Percentiles rank a stretch among this genome's conserved stretches.
These are phyloP conservation scores for Pleurotus tuber-regium DNA, from an alignment of 768 basidiomycete genomes.

Conservation along the genomic window DNA sequence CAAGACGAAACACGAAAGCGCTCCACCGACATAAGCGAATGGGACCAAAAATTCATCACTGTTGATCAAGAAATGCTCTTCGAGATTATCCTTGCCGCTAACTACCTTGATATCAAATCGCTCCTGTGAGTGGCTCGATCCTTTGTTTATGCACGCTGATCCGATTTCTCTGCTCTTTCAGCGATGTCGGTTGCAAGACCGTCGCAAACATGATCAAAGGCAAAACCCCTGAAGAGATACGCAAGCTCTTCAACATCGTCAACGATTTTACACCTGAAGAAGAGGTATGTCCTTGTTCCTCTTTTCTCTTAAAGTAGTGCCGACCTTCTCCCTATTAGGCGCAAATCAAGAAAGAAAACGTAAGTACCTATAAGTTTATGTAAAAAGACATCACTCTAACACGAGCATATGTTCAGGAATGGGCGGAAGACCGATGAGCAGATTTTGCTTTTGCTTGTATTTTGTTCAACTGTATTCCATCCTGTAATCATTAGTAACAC, in stretches of 20 bases:
- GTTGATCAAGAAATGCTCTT: slow-evolving; percentile 99
- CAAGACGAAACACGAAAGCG: slow-evolving; percentile 96
- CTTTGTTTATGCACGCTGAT: slow-evolving; percentile 4
- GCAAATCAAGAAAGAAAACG: slow-evolving; percentile 99
- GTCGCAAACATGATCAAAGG: slow-evolving; percentile 99
- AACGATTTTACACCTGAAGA: slow-evolving; percentile 99
- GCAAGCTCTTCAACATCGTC: slow-evolving; percentile 96
- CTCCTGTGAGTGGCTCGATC: slow-evolving; percentile 65
- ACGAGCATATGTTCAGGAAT: slow-evolving; percentile 56
- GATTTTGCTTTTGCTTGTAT: background rate
- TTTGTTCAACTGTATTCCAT: slow-evolving; percentile 1
- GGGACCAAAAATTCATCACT: slow-evolving; percentile 98
- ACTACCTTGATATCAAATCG: slow-evolving; percentile 99
- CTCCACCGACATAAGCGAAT: slow-evolving; percentile 98
- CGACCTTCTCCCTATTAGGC: slow-evolving; percentile 45
- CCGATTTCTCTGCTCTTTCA: slow-evolving; percentile 28
- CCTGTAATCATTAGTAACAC: slow-evolving; percentile 7
- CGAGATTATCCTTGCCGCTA: slow-evolving; percentile 98
- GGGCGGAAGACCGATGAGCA: slow-evolving; percentile 85
- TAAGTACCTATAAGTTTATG: slow-evolving; percentile 36
- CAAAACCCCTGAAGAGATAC: slow-evolving; percentile 98
- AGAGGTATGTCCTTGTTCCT: slow-evolving; percentile 58
- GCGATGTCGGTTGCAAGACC: slow-evolving; percentile 97
- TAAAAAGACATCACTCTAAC: slow-evolving; percentile 16
- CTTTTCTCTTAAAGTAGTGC: slow-evolving; percentile 12